These are phyloP conservation scores for Excoecaria cochinchinensis DNA, from an alignment of 345 rosid species.

Conservation along the genomic window DNA sequence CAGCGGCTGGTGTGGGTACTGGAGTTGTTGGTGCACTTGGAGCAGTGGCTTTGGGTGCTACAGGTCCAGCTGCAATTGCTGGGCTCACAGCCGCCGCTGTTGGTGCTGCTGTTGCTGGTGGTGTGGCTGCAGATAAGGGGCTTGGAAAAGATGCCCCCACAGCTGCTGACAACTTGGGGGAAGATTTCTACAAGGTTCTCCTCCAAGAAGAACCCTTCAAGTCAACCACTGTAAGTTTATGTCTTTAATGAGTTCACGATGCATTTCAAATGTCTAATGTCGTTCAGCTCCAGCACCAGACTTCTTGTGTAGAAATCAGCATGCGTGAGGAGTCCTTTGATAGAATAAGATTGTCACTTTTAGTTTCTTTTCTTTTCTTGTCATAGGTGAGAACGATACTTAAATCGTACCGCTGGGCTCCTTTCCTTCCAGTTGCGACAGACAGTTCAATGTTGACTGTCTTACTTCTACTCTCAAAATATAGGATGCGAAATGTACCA, in stretches of 20 bases:
- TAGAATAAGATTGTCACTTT: not conserved
- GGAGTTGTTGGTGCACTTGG: conserved; percentile 80
- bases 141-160: conserved; percentile 63
- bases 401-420: conserved; percentile 74
- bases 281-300: not conserved
- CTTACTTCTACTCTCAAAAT: conserved; percentile 73
- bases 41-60: conserved; percentile 61
- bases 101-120: conserved; percentile 86
- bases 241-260: not conserved
- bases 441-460: conserved; percentile 84
- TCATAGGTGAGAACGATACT: conserved; percentile 68
- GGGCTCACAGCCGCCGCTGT: conserved; percentile 75
- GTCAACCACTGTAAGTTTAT: conserved; percentile 58
- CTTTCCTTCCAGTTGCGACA: conserved; percentile 70
- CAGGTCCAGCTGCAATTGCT: conserved; percentile 70
- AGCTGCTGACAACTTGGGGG: conserved; percentile 64
- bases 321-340: not conserved
- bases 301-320: no score
- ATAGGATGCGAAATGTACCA: conserved; percentile 76
- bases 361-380: not conserved
- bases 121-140: conserved; percentile 61
- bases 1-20: conserved; percentile 77
- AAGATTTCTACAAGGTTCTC: conserved; percentile 72
- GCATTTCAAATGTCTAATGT: not conserved
- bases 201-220: conserved; percentile 88